Evolutionary conservation across 169 alveolate genomes (phyloP), one percentile per base, ranked within the genome.

Genomic region (Plasmodium berghei): DNA sequence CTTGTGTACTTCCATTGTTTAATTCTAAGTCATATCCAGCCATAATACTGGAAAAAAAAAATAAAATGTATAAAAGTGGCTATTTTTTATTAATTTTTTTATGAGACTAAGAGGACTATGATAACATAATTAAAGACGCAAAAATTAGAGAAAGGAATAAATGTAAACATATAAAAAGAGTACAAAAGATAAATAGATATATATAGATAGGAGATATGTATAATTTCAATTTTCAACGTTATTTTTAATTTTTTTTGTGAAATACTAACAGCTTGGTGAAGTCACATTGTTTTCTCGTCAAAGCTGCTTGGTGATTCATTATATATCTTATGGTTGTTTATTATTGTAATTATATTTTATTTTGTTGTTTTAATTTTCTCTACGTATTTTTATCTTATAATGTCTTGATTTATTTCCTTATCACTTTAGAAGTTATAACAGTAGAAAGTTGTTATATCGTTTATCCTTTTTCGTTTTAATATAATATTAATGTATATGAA

Each of bases 21-120:
- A 93, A 63, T 73, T 93, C 95, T 64, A 93, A 89, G 73, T 93
- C 96, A 48, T 93, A 93, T 46, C 96, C 96, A 46, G 96, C 96
- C 96, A 93, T 89, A 28, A 93, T 63, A 61, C 96, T 93, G 26
- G 22, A 49, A 67, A 48, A 49, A 34, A 28, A 45, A 28, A 8
- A 20, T 52, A 18, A 49, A 62, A 18, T 9, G 24, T 40, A 49
- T 22, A 12, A 34, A 3, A 34, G 42, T 34, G 42, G 5, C 6
- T 34, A 34, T 34, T 1, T 34, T 34, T 34, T 34, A 34, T 34
- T 34, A 3, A 8, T 34, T 34, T 34, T 5, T 34, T 4, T 4
- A 34, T 34, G 42, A 34, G 42, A 34, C 42, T 34, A 34, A 34
- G 42, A 34, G 0, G 42, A 34, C 0, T 34, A 34, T 34, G 4